Base-by-base conservation (phyloP, 1,284 basidiomycete species). In the Sanghuangporus sanghuang region DNA sequence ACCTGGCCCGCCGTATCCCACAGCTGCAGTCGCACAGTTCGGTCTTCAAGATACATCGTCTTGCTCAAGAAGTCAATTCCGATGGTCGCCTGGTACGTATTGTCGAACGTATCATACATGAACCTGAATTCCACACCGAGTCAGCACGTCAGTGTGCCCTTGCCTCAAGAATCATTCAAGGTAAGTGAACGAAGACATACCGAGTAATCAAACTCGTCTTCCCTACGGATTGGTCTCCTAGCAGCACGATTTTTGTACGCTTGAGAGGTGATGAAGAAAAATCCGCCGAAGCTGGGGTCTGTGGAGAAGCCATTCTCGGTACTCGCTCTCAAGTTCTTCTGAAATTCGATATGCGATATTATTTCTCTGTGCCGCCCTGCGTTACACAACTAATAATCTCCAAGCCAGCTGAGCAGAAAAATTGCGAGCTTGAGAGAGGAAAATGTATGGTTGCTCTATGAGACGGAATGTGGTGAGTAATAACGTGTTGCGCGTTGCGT, bases 91-190 rank as follows among this genome's bases (percentile, higher is more conserved):
- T 99, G 97, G 76, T 99, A 99, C 54, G 96, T 99, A 77, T 97
- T 98, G 81, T 99, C 97, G 75, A 99, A 99, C 0, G 97, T 98
- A 78, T 99, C 97, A 76, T 99, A 99, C 96, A 98, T 98, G 74
- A 93, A 93, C 74, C 94, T 95, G 18, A 35, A 6, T 38, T 53
- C 40, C 40, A 9, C n/a, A 42, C 11, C 12, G 16, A 46, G 16
- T n/a, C 44, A 16, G 21, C 7, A 5, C 21, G 12, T n/a, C 16
- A 6, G 44, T 46, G 12, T 18, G 44, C 21, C 9, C 7, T 16
- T 18, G n/a, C 21, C 11, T 6, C n/a, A 12, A 18, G 16, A n/a
- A 46, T 18, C 18, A 14, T 46, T 9, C 44, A 46, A n/a, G n/a
- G 6, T 54, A 36, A 35, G n/a, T 39, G 59, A 62, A 18, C 11